Conservation (phyloP, 768 basidiomycete genomes). For the Amanita muscaria region DNA sequence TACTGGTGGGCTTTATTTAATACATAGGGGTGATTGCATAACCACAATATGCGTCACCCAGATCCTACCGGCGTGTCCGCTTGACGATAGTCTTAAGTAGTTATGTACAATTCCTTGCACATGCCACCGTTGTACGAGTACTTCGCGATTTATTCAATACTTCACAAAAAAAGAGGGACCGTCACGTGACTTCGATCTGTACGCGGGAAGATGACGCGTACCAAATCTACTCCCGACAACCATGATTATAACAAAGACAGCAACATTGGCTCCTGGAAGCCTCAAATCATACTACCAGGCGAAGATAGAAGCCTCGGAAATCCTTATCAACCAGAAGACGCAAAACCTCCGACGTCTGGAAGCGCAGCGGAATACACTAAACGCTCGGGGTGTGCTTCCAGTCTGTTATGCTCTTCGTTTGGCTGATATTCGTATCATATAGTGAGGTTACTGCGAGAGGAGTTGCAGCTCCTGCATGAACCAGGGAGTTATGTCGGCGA, state of each 20-base stretch:
- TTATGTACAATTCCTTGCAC: too few species aligned
- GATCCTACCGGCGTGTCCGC: too few species aligned
- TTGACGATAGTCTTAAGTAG: too few species aligned
- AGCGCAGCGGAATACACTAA: constrained; percentile 94
- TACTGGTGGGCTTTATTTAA: too few species aligned
- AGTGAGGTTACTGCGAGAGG: constrained; percentile 89
- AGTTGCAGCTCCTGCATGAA: constrained; percentile 87
- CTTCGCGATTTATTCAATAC: too few species aligned
- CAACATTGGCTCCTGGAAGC: constrained; percentile 40
- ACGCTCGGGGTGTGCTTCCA: constrained; percentile 69
- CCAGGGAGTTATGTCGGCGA: constrained; percentile 98
- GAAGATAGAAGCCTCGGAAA: constrained; percentile 90
- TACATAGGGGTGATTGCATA: too few species aligned
- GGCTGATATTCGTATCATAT: background rate
- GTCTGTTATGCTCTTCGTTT: background rate
- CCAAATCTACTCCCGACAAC: constrained; percentile 5
- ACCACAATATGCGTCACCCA: too few species aligned
- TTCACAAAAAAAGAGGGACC: too few species aligned
- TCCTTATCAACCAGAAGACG: constrained; percentile 91
- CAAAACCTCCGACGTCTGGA: constrained; percentile 93
- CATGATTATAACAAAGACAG: constrained; percentile 31
- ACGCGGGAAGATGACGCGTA: constrained; percentile 26
- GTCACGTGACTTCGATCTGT: constrained; percentile 11
- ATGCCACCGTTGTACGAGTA: too few species aligned
- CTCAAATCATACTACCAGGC: constrained; percentile 90